Conservation (phyloP, 176 grass and related monocot genomes). For the Miscanthus lutarioriparius region DNA sequence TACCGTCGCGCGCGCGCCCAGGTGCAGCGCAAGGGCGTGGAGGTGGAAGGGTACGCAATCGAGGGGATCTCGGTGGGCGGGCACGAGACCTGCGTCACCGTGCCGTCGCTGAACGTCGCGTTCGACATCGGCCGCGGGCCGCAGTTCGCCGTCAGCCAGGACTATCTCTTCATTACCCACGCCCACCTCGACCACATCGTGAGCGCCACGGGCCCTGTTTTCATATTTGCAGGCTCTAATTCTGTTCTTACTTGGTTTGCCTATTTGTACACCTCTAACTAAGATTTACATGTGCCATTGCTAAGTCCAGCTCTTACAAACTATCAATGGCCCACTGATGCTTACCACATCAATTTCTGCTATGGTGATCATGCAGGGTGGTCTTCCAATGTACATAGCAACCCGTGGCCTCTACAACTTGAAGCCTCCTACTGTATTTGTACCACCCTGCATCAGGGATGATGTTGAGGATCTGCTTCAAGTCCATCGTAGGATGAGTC, state of each 20-base stretch:
- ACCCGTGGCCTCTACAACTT: conserved; percentile 80
- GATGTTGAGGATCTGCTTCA: conserved; percentile 82
- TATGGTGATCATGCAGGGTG: conserved; percentile 53
- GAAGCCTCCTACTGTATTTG: conserved; percentile 90
- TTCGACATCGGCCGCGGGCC: conserved; percentile 93
- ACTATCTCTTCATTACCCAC: conserved; percentile 95
- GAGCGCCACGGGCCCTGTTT: conserved; percentile 27
- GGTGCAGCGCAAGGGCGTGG: conserved; percentile 78
- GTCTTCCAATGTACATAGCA: conserved; percentile 92
- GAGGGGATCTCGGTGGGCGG: conserved; percentile 92
- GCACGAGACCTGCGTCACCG: conserved; percentile 86
- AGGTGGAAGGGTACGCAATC: conserved; percentile 80
- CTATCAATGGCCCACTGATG: background rate
- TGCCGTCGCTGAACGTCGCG: conserved; percentile 71
- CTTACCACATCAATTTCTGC: background rate
- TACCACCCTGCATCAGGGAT: conserved; percentile 85
- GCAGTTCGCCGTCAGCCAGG: conserved; percentile 68
- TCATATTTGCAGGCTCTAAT: background rate
- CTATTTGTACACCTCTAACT: too few species aligned
- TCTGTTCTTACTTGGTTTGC: conserved; percentile 15
- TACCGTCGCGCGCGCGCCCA: conserved; percentile 84
- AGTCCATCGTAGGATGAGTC: conserved; percentile 81
- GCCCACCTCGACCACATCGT: conserved; percentile 96
- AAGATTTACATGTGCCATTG: background rate
- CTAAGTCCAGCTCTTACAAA: background rate